These are phyloP conservation scores for Didymella segeticola DNA, from an alignment of 2,329 filamentous ascomycete species.

Conservation along the genomic window DNA sequence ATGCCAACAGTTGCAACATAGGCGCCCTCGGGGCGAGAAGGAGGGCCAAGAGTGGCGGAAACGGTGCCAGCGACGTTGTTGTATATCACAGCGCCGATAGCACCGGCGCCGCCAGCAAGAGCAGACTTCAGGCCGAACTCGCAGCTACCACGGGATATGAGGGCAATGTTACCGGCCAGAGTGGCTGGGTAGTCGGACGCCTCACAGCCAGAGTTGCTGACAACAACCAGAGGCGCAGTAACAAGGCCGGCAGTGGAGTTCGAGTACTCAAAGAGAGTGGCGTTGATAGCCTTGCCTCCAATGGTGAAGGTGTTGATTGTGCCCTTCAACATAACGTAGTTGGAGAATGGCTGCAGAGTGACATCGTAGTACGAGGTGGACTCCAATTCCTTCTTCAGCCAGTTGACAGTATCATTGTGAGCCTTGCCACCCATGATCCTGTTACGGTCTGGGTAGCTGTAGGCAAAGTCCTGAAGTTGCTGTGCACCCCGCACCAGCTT, in stretches of 20 bases:
- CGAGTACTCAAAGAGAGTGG: slow-evolving; percentile 35
- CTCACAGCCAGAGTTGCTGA: slow-evolving; percentile 42
- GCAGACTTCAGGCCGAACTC: slow-evolving; percentile 74
- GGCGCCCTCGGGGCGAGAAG: slow-evolving; percentile 57
- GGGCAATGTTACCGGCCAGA: slow-evolving; percentile 69
- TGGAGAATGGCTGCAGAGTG: slow-evolving; percentile 37
- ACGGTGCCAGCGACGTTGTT: slow-evolving; percentile 68
- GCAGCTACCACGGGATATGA: slow-evolving; percentile 74
- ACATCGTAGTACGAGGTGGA: slow-evolving; percentile 48
- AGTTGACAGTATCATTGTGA: slow-evolving; percentile 51
- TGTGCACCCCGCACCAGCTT: slow-evolving; percentile 40
- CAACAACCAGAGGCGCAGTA: slow-evolving; percentile 33
- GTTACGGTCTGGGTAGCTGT: slow-evolving; percentile 46
- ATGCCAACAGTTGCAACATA: slow-evolving; percentile 75
- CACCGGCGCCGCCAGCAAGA: slow-evolving; percentile 72
- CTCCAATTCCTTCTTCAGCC: slow-evolving; percentile 42
- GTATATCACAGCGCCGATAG: slow-evolving; percentile 74
- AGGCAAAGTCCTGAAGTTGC: slow-evolving; percentile 48
- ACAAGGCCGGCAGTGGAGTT: slow-evolving; percentile 32
- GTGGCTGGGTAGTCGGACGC: slow-evolving; percentile 67
- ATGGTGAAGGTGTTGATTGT: slow-evolving; percentile 29
- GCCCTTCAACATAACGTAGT: slow-evolving; percentile 30
- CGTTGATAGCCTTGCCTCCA: slow-evolving; percentile 19
- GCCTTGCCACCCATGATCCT: slow-evolving; percentile 47
- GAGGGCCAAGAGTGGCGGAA: slow-evolving; percentile 71